Evolutionary conservation across 2,329 filamentous ascomycete species (phyloP), one percentile per base, ranked within the genome.

Genomic region (Paraphaeosphaeria sporulosa): DNA sequence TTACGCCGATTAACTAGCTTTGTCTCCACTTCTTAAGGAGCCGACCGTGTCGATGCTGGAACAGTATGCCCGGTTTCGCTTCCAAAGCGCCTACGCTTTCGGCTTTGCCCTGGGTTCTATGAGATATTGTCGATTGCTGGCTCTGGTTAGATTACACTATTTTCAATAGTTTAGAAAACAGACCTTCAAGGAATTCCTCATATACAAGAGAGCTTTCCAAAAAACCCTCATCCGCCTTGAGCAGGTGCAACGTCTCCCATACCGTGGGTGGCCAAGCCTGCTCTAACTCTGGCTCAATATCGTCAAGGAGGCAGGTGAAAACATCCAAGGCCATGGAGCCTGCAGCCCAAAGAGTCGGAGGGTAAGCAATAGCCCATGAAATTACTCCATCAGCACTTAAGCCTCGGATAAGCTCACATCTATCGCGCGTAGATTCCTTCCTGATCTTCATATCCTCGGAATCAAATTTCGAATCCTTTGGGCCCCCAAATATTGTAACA

Each of bases 381-480:
- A 42, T 42, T 42, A 42, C 38, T 42, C 38, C 38, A 42, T 42
- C 4, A 13, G 38, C 38, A 42, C 38, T 42, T 42, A 42, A 42
- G 38, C 38, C 38, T 42, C 38, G 38, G 38, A 42, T 42, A 42
- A 42, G 38, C 38, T 42, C 38, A 13, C 38, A 42, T 42, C 38
- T 42, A 42, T 42, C 4, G 38, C 38, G 38, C 38, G 38, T 40
- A 30, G 52, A 38, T 54, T 40, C 51, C 36, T 54, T 54, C 36
- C 36, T 54, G 27, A 25, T 21, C 36, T 54, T 54, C 32, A 42
- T 23, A 9, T 54, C 51, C 8, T 54, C 34, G 36, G 51, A 40
- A 54, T 54, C 36, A 42, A 54, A 54, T 19, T 40, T 43, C 19
- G 51, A 54, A 40, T 54, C 32, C 36, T 54, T 54, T 40, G 51